Evolutionary conservation across 1,284 basidiomycete species (phyloP).

Genomic region (Sanghuangporus sanghuang): DNA sequence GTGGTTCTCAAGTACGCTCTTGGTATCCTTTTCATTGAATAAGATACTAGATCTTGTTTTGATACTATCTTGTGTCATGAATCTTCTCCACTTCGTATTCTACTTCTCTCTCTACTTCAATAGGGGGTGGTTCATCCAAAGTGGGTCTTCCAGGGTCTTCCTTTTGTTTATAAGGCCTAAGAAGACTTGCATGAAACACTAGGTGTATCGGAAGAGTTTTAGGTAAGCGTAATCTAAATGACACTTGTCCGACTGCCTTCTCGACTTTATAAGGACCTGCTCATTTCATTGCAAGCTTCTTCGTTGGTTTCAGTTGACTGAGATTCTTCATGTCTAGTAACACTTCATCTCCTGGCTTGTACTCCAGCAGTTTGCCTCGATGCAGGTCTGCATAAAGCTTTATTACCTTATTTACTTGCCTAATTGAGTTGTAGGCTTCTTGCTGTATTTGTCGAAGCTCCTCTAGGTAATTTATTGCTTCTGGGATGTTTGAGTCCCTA

Average conservation of each 20-base stretch:
- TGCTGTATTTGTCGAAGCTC: neutral
- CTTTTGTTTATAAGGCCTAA: too few species aligned
- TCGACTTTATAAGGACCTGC: too few species aligned
- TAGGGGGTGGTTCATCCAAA: neutral
- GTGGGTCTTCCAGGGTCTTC: too few species aligned
- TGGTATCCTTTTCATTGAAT: neutral
- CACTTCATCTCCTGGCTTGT: too few species aligned
- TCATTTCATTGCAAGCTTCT: too few species aligned
- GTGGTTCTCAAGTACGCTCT: neutral
- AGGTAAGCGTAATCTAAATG: too few species aligned
- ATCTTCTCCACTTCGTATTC: neutral
- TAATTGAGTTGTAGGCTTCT: constrained; percentile 3
- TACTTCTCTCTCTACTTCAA: neutral
- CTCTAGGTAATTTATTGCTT: neutral
- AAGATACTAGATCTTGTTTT: neutral
- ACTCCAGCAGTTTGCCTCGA: constrained; percentile 10
- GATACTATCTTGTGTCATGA: neutral
- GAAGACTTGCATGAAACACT: too few species aligned
- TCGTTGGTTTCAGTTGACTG: too few species aligned
- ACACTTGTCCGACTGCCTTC: too few species aligned
- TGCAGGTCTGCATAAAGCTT: constrained; percentile 20
- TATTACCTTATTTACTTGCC: constrained; percentile 22
- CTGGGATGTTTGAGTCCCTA: neutral
- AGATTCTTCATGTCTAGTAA: too few species aligned
- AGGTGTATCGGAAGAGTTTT: too few species aligned